phyloP scores from a whole-genome alignment of 805 yeast genomes.

The Saccharomycopsis sp. region DNA sequence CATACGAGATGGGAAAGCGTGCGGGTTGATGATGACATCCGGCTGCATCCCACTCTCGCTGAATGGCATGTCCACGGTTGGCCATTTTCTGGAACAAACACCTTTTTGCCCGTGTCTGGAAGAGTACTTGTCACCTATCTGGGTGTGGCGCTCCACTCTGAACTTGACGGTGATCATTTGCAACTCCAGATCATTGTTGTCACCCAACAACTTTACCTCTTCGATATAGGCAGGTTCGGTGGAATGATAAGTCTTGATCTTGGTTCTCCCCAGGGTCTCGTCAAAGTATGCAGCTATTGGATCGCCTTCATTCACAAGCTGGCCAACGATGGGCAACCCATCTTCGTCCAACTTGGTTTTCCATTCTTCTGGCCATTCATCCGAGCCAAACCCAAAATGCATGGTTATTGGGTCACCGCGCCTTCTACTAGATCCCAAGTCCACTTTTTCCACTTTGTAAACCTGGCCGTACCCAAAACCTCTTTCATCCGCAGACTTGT shows the following conservation, averaged over 20 bases:
- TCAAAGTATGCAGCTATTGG: conserved; percentile 91
- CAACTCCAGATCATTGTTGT: conserved; percentile 64
- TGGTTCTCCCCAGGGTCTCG: conserved; percentile 84
- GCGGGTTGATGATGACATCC: conserved; percentile 95
- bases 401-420: conserved; percentile 92
- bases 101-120: conserved; percentile 98
- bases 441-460: conserved; percentile 88
- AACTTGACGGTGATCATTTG: conserved; percentile 82
- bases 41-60: conserved; percentile 95
- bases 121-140: conserved; percentile 95
- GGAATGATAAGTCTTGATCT: conserved; percentile 86
- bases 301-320: conserved; percentile 86
- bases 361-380: conserved; percentile 90
- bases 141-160: conserved; percentile 83
- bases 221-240: conserved; percentile 92
- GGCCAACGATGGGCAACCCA: conserved; percentile 88
- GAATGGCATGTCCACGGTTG: conserved; percentile 93
- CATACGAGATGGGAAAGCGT: conserved; percentile 99
- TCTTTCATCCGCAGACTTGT: conserved; percentile 94
- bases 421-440: conserved; percentile 64
- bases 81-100: conserved; percentile 98
- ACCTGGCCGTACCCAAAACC: conserved; percentile 98
- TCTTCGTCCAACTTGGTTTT: conserved; percentile 79
- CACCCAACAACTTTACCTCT: conserved; percentile 88
- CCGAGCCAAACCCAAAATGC: conserved; percentile 90